Conservation (phyloP, 768 basidiomycete genomes). For the Chlorophyllum brunneum region DNA sequence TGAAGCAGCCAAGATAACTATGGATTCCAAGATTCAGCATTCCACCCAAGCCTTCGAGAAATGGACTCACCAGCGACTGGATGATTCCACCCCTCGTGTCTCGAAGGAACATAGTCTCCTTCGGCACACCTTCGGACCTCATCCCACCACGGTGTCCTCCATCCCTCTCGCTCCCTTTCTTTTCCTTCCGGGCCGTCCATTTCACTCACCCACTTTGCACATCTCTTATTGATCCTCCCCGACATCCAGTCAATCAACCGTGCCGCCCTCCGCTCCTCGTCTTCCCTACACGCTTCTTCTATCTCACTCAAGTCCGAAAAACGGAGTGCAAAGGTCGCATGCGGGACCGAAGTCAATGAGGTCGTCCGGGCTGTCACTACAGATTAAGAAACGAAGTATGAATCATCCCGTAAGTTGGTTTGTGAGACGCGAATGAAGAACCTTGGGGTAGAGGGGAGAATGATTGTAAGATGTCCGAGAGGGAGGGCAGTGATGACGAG, state of each 20-base stretch:
- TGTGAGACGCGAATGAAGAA: conserved; percentile 21
- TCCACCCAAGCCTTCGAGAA: not conserved
- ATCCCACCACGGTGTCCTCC: conserved; percentile 83
- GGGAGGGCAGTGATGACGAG: conserved; percentile 57
- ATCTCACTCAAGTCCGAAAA: conserved; percentile 76
- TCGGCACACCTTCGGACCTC: conserved; percentile 75
- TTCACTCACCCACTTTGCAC: conserved; percentile 69
- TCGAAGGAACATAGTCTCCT: conserved; percentile 71
- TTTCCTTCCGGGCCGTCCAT: conserved; percentile 39
- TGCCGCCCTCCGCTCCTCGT: conserved; percentile 73
- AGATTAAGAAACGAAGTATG: conserved; percentile 2
- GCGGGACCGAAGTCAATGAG: conserved; percentile 63
- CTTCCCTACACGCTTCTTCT: conserved; percentile 71
- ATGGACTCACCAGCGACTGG: conserved; percentile 70
- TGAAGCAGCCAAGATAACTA: conserved; percentile 80
- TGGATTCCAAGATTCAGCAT: conserved; percentile 8
- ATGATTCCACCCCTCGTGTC: conserved; percentile 82
- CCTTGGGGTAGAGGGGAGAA: conserved; percentile 84
- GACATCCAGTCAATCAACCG: conserved; percentile 88
- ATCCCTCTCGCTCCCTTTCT: conserved; percentile 35
- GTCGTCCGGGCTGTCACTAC: conserved; percentile 80
- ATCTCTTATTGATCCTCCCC: conserved; percentile 59
- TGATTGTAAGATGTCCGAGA: conserved; percentile 75
- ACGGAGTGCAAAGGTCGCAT: conserved; percentile 67
- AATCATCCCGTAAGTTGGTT: not conserved